phyloP scores from a whole-genome alignment of 768 basidiomycete species.

The Lactifluus piperatus region DNA sequence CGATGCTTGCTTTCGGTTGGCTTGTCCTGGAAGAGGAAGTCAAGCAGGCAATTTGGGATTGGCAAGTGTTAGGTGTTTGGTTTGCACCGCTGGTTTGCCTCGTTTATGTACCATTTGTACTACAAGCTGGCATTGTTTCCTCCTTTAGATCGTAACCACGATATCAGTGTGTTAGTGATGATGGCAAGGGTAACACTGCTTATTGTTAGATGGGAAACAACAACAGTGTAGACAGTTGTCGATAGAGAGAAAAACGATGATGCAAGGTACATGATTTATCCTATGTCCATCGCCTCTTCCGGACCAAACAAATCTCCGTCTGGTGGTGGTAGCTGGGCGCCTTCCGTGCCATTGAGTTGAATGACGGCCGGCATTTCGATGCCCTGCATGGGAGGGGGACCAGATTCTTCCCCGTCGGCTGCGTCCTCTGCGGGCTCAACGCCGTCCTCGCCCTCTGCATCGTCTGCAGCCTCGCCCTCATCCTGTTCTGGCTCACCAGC shows the following conservation, averaged over 20 bases:
- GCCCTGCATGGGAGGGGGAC: slow-evolving; percentile 3
- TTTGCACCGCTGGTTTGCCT: slow-evolving; percentile 74
- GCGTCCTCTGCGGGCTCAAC: slow-evolving; percentile 26
- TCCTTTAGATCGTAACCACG: slow-evolving; percentile 21
- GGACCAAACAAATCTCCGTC: slow-evolving; percentile 17
- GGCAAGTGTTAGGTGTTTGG: slow-evolving; percentile 76
- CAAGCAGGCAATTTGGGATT: slow-evolving; percentile 54
- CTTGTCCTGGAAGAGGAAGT: slow-evolving; percentile 41
- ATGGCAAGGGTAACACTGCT: too few relatives aligned
- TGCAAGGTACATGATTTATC: slow-evolving; percentile 9
- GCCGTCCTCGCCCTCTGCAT: slow-evolving; percentile 29
- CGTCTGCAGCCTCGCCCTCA: slow-evolving; percentile 32
- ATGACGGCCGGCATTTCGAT: slow-evolving; percentile 10
- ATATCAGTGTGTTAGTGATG: too few relatives aligned
- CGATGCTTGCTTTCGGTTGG: slow-evolving; percentile 49
- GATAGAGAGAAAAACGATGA: not conserved
- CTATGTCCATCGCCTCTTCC: slow-evolving; percentile 26
- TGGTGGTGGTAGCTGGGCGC: slow-evolving; percentile 5
- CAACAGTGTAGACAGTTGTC: not conserved
- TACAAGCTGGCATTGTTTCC: slow-evolving; percentile 59
- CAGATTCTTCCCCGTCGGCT: slow-evolving; percentile 25
- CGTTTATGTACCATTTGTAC: slow-evolving; percentile 65
- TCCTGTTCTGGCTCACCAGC: slow-evolving; percentile 48
- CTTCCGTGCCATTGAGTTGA: slow-evolving; percentile 13
- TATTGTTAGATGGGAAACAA: too few relatives aligned